Conservation (phyloP, 176 grass and related monocot genomes). For the Oryza brachyantha region DNA sequence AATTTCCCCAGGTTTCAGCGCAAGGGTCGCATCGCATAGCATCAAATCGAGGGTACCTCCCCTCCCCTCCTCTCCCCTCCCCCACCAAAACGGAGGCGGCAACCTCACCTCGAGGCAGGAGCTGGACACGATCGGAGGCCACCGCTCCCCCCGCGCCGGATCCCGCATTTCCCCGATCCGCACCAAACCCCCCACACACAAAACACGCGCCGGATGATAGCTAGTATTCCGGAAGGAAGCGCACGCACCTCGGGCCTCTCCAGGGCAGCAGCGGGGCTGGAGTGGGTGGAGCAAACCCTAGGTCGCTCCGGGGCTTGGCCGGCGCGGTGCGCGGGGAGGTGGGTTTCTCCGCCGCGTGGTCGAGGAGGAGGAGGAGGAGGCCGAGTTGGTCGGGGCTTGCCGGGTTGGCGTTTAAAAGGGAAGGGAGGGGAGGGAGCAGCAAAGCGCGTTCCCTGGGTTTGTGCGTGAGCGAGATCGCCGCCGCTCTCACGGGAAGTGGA, state of each 20-base stretch:
- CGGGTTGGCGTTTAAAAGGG: constrained; percentile 29
- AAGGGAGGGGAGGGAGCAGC: too few species aligned
- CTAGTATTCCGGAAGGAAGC: not conserved
- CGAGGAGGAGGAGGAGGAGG: not conserved
- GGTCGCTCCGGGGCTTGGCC: not conserved
- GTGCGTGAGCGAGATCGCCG: too few species aligned
- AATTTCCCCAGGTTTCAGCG: not conserved
- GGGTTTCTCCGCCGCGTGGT: constrained; percentile 9
- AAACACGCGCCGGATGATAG: too few species aligned
- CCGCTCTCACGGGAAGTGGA: not conserved
- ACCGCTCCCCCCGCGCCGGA: not conserved
- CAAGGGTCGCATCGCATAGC: too few species aligned
- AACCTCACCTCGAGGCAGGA: too few species aligned
- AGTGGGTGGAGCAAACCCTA: constrained; percentile 14
- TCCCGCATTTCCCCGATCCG: constrained; percentile 30
- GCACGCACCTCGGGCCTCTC: constrained; percentile 29
- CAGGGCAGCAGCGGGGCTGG: too few species aligned
- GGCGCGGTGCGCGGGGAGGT: not conserved
- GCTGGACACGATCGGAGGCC: not conserved
- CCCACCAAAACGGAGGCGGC: not conserved
- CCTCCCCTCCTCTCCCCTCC: too few species aligned
- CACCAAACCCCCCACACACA: not conserved
- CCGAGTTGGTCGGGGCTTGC: not conserved
- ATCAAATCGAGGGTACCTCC: too few species aligned
- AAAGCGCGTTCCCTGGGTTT: not conserved